These are phyloP conservation scores for Phoenix dactylifera DNA, from an alignment of 176 grass and related monocot species.

Conservation along the genomic window DNA sequence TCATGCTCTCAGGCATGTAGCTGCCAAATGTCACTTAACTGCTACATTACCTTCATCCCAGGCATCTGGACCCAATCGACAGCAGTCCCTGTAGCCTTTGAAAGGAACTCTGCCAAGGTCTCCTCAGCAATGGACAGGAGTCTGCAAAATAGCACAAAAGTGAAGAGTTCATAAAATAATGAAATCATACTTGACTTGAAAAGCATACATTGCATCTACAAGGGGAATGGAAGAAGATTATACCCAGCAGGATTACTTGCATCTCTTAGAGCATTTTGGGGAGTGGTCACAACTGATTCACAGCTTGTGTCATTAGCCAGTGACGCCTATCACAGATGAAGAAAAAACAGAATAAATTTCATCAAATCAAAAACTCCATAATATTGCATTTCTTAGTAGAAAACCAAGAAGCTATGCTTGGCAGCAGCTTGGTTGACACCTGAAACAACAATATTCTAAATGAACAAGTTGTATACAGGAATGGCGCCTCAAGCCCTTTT, in stretches of 20 bases:
- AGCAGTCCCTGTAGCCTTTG: slow-evolving; percentile 99
- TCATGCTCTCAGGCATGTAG: background rate
- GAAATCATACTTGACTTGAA: background rate
- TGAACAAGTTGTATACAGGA: too few relatives aligned
- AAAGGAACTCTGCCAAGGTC: slow-evolving; percentile 96
- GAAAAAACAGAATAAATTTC: background rate
- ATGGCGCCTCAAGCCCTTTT: too few relatives aligned
- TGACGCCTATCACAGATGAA: slow-evolving; percentile 24
- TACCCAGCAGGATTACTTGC: slow-evolving; percentile 95
- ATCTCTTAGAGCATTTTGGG: slow-evolving; percentile 71
- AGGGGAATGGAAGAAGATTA: background rate
- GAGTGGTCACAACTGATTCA: slow-evolving; percentile 75
- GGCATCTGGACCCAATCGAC: slow-evolving; percentile 99
- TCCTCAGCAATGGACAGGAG: slow-evolving; percentile 89
- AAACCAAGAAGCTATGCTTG: too few relatives aligned
- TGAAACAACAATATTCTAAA: too few relatives aligned
- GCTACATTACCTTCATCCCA: slow-evolving; percentile 85
- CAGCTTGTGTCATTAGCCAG: slow-evolving; percentile 74
- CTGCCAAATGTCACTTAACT: background rate
- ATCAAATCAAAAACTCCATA: background rate
- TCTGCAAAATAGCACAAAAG: slow-evolving; percentile 24
- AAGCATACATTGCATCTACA: background rate
- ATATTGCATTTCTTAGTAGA: too few relatives aligned
- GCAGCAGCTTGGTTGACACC: too few relatives aligned
- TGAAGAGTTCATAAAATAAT: slow-evolving; percentile 2